phyloP scores from a whole-genome alignment of 148 eudicot species.

The Chenopodium suecicum region DNA sequence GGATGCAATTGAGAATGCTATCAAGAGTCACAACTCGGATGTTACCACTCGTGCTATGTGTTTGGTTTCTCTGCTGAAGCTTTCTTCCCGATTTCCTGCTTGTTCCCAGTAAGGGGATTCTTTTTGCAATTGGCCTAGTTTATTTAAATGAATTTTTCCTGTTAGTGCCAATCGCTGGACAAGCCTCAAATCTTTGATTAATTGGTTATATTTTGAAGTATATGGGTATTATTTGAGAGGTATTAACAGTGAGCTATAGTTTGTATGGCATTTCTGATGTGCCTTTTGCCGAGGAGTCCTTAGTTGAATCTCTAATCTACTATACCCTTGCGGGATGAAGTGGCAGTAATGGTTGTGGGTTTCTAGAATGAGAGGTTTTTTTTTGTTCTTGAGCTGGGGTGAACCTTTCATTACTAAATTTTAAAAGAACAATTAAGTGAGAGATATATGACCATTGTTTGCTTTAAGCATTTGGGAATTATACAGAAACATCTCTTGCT shows the following conservation, averaged over 20 bases:
- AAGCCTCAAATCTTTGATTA: not conserved
- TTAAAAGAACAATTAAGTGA: not conserved
- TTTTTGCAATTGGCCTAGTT: not conserved
- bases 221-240: not conserved
- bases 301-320: not conserved
- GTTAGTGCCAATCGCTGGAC: not conserved
- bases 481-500: not conserved
- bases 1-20: slow-evolving; percentile 73
- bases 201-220: not conserved
- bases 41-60: slow-evolving; percentile 87
- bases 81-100: slow-evolving; percentile 87
- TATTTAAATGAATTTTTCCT: not conserved
- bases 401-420: not conserved
- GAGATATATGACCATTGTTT: not conserved
- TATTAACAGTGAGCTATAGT: not conserved
- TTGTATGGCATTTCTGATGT: not conserved
- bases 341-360: not conserved
- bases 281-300: not conserved
- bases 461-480: not conserved
- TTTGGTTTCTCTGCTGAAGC: slow-evolving; percentile 82
- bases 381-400: not conserved
- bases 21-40: slow-evolving; percentile 67
- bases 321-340: not conserved
- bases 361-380: not conserved
- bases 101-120: slow-evolving; percentile 70